phyloP scores from a whole-genome alignment of 805 yeast genomes.

The Lipomyces kockii region DNA sequence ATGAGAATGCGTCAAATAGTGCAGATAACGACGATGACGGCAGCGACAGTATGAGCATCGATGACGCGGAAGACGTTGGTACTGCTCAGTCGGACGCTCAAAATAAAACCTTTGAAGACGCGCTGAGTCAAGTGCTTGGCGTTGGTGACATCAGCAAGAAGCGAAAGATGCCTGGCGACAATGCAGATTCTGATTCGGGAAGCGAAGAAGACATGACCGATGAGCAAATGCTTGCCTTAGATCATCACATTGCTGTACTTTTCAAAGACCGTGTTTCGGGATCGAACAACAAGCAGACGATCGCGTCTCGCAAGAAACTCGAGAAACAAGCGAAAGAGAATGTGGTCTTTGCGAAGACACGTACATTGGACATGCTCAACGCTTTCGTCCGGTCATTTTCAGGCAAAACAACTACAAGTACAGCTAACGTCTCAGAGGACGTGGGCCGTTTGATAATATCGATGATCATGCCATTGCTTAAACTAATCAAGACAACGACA shows the following conservation, averaged over 20 bases:
- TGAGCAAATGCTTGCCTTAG: slow-evolving; percentile 35
- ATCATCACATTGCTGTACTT: slow-evolving; percentile 23
- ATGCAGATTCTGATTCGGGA: slow-evolving; percentile 5
- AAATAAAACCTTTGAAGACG: slow-evolving; percentile 19
- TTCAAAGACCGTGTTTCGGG: slow-evolving; percentile 24
- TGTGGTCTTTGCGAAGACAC: slow-evolving; percentile 9
- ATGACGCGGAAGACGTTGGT: slow-evolving; percentile 11
- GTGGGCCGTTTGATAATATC: background rate
- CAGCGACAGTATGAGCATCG: slow-evolving; percentile 9
- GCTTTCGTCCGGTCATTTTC: slow-evolving; percentile 1
- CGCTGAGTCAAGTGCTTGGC: slow-evolving; percentile 26
- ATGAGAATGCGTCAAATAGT: slow-evolving; percentile 7
- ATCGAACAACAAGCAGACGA: slow-evolving; percentile 9
- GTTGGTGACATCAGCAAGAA: slow-evolving; percentile 12
- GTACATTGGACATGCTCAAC: slow-evolving; percentile 10
- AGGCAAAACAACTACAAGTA: slow-evolving; percentile 1
- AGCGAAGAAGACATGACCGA: slow-evolving; percentile 33
- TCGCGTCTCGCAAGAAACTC: slow-evolving; percentile 16
- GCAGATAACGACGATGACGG: slow-evolving; percentile 26
- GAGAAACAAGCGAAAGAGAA: slow-evolving; percentile 15
- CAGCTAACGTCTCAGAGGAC: background rate
- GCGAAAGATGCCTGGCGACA: slow-evolving; percentile 12
- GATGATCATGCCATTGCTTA: slow-evolving; percentile 16
- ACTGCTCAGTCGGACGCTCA: slow-evolving; percentile 8
- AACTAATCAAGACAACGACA: slow-evolving; percentile 4